Conservation (phyloP, 768 basidiomycete genomes). For the Auriscalpium orientale region DNA sequence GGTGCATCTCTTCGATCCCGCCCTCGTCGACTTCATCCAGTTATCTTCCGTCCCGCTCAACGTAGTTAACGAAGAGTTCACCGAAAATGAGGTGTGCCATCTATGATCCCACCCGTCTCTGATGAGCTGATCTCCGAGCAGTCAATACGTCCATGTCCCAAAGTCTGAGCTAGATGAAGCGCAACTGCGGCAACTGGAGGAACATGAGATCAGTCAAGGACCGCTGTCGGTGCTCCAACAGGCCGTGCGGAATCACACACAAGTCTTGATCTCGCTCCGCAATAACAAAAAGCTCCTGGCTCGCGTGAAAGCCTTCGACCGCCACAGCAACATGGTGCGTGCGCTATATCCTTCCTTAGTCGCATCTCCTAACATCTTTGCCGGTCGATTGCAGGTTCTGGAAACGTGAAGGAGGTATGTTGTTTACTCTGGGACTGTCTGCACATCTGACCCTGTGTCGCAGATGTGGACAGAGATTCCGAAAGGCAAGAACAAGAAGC, state of each 20-base stretch:
- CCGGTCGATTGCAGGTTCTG: conserved; percentile 53
- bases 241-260: conserved; percentile 94
- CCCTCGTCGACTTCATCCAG: not conserved
- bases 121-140: conserved; percentile 23
- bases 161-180: conserved; percentile 98
- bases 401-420: conserved; percentile 94
- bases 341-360: not conserved
- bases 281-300: conserved; percentile 98
- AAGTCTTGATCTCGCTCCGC: conserved; percentile 92
- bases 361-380: conserved; percentile 6
- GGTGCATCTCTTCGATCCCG: not conserved
- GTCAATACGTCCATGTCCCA: conserved; percentile 94
- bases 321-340: conserved; percentile 96
- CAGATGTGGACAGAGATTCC: conserved; percentile 99
- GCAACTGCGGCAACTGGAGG: conserved; percentile 91
- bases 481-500: conserved; percentile 98
- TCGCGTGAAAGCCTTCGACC: conserved; percentile 96
- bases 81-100: conserved; percentile 10
- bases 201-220: conserved; percentile 98
- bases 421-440: not conserved
- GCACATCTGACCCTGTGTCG: not conserved
- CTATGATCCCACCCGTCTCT: not conserved
- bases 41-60: not conserved
- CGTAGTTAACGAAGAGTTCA: not conserved
- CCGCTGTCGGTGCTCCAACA: conserved; percentile 94